phyloP scores from a whole-genome alignment of 768 basidiomycete genomes.

The Boletus pseudo-olivaceus region DNA sequence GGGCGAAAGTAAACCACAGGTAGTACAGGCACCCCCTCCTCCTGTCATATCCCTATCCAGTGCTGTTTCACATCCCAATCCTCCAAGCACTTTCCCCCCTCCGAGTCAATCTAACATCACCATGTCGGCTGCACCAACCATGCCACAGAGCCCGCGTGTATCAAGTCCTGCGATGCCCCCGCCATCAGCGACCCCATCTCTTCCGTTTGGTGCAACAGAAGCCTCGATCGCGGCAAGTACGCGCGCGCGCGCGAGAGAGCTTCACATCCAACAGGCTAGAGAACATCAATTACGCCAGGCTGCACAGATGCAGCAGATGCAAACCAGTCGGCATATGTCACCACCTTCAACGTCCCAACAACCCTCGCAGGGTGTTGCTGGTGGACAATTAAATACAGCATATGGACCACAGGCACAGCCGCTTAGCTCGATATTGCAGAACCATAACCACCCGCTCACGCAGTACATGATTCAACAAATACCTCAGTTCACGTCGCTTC shows the following conservation, averaged over 20 bases:
- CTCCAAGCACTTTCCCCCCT: slow-evolving; percentile 17
- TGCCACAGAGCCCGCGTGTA: slow-evolving; percentile 32
- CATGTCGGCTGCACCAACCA: slow-evolving; percentile 12
- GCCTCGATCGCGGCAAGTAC: slow-evolving; percentile 32
- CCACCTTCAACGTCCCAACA: slow-evolving; percentile 33
- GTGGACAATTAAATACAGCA: slow-evolving; percentile 17
- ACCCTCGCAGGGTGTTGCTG: slow-evolving; percentile 14
- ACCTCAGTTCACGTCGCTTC: slow-evolving; percentile 52
- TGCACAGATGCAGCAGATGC: slow-evolving; percentile 34
- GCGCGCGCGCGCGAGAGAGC: slow-evolving; percentile 33
- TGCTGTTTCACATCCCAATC: slow-evolving; percentile 20
- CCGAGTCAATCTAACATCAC: slow-evolving; percentile 14
- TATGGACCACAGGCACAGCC: slow-evolving; percentile 40
- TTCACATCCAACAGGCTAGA: slow-evolving; percentile 35
- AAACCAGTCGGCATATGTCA: slow-evolving; percentile 40
- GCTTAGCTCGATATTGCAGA: slow-evolving; percentile 47
- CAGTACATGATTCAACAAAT: slow-evolving; percentile 49
- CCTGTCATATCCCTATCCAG: slow-evolving; percentile 15
- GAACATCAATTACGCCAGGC: slow-evolving; percentile 34
- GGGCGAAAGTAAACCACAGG: slow-evolving; percentile 53
- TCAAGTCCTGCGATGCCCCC: slow-evolving; percentile 32
- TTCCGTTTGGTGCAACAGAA: slow-evolving; percentile 32
- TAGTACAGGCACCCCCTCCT: slow-evolving; percentile 43
- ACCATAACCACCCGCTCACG: slow-evolving; percentile 54
- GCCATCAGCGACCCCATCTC: slow-evolving; percentile 27